phyloP scores from a whole-genome alignment of 192 early-diverging fungal species.

The Podila epicladia region DNA sequence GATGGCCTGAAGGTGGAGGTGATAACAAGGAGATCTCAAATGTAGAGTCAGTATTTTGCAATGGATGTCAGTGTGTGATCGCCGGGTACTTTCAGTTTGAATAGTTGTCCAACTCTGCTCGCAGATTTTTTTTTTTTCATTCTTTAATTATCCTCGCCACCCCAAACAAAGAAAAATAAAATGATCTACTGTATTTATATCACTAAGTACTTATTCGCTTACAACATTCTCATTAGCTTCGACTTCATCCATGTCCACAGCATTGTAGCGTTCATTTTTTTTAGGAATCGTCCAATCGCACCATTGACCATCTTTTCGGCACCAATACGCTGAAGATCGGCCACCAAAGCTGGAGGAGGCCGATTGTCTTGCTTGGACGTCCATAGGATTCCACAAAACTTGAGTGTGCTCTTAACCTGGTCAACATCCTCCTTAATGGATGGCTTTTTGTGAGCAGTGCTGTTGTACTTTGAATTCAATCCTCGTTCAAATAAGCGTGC shows the following conservation, averaged over 20 bases:
- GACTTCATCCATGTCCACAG: slow-evolving; percentile 14
- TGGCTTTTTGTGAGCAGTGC: slow-evolving; percentile 6
- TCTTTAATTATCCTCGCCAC: too few relatives aligned
- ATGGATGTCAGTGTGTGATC: too few relatives aligned
- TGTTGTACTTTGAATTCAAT: slow-evolving; percentile 3
- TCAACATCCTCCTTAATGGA: not conserved
- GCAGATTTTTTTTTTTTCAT: too few relatives aligned
- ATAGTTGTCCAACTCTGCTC: too few relatives aligned
- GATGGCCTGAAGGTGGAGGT: slow-evolving; percentile 1
- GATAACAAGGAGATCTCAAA: not conserved
- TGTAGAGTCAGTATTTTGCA: not conserved
- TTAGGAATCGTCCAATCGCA: slow-evolving; percentile 1
- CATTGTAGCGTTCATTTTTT: not conserved
- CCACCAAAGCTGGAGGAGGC: slow-evolving; percentile 1
- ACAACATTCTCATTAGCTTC: slow-evolving; percentile 7
- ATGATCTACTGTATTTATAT: not conserved
- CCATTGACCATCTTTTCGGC: slow-evolving; percentile 15
- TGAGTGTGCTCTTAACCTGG: not conserved
- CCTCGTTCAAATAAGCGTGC: slow-evolving; percentile 17
- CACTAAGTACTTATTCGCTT: too few relatives aligned
- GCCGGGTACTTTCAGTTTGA: too few relatives aligned
- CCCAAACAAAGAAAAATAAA: not conserved
- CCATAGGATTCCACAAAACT: slow-evolving; percentile 1
- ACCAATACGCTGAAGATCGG: slow-evolving; percentile 13
- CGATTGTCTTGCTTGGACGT: not conserved